Percentiles rank a stretch among this genome's conserved stretches.
These are phyloP conservation scores for Hymenoscyphus linearis DNA, from an alignment of 2,329 filamentous ascomycete species.

Conservation along the genomic window DNA sequence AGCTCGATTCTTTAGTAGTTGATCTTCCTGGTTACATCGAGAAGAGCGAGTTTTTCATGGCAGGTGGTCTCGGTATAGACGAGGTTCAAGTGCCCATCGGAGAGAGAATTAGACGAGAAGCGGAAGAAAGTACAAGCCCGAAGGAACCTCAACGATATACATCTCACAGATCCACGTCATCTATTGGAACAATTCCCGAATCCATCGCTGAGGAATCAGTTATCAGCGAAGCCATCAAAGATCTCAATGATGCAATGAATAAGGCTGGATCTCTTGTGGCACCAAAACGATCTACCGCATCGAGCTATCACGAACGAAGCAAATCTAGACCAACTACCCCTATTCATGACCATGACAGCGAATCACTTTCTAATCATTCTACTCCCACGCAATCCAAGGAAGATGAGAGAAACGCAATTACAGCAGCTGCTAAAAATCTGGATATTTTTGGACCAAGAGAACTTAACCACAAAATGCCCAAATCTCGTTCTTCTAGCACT, in stretches of 20 bases:
- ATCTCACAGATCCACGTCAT: constrained; percentile 3
- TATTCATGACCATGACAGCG: constrained; percentile 4
- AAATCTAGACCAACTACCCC: constrained; percentile 8
- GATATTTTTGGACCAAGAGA: constrained; percentile 1
- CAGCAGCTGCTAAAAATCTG: not conserved
- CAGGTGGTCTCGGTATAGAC: constrained; percentile 7
- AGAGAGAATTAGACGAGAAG: constrained; percentile 22
- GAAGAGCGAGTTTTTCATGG: constrained; percentile 4
- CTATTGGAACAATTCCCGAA: constrained; percentile 3
- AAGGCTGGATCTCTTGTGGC: constrained; percentile 14
- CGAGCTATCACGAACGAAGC: constrained; percentile 16
- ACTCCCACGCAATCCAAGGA: constrained; percentile 8
- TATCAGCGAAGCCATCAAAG: constrained; percentile 8
- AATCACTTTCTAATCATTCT: constrained; percentile 2
- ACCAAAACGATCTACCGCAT: constrained; percentile 14
- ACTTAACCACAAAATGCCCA: constrained; percentile 9
- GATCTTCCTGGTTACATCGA: not conserved
- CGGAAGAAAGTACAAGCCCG: constrained; percentile 12
- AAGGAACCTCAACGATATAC: constrained; percentile 7
- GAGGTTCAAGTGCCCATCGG: constrained; percentile 29
- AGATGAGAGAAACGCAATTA: not conserved
- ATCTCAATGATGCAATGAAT: constrained; percentile 22
- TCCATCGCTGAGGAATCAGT: constrained; percentile 12
- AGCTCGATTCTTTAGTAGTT: constrained; percentile 12
- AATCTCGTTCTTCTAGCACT: constrained; percentile 13